phyloP scores from a whole-genome alignment of 805 yeast species.

The Hyphopichia homilentoma region DNA sequence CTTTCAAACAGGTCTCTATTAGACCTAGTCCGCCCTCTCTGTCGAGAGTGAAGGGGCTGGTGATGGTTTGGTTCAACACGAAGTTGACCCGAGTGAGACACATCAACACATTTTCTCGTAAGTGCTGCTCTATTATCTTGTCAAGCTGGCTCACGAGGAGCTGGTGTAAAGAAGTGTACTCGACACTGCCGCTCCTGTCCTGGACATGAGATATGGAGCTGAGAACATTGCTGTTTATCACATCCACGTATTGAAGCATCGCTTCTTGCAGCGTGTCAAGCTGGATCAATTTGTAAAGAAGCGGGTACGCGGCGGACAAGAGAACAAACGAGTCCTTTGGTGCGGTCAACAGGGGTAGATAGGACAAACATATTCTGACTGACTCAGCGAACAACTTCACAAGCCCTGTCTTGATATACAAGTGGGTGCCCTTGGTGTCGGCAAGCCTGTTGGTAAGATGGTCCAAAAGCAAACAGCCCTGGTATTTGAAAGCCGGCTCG shows the following conservation, averaged over 20 bases:
- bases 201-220: slow-evolving; percentile 21
- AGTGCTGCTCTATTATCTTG: slow-evolving; percentile 5
- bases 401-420: slow-evolving; percentile 23
- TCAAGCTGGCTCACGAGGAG: slow-evolving; percentile 16
- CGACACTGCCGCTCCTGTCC: slow-evolving; percentile 3
- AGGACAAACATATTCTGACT: slow-evolving; percentile 19
- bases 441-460: slow-evolving; percentile 4
- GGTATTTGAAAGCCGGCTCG: slow-evolving; percentile 22
- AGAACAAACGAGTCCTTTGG: slow-evolving; percentile 15
- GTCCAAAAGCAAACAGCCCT: slow-evolving; percentile 18
- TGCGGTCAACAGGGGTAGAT: slow-evolving; percentile 26
- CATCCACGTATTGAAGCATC: slow-evolving; percentile 14
- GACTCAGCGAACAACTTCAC: slow-evolving; percentile 22
- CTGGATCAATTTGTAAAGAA: slow-evolving; percentile 9
- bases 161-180: slow-evolving; percentile 6
- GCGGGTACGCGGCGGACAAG: slow-evolving; percentile 20
- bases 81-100: slow-evolving; percentile 26
- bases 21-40: slow-evolving; percentile 11
- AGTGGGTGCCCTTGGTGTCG: slow-evolving; percentile 1
- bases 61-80: slow-evolving; percentile 26
- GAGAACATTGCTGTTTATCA: slow-evolving; percentile 20
- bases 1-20: slow-evolving; percentile 14
- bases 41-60: slow-evolving; percentile 25
- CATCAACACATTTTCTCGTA: slow-evolving; percentile 15
- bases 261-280: neutral